Evolutionary conservation across 495 filamentous ascomycete genomes (phyloP).

Genomic region (Cercophora scortea): DNA sequence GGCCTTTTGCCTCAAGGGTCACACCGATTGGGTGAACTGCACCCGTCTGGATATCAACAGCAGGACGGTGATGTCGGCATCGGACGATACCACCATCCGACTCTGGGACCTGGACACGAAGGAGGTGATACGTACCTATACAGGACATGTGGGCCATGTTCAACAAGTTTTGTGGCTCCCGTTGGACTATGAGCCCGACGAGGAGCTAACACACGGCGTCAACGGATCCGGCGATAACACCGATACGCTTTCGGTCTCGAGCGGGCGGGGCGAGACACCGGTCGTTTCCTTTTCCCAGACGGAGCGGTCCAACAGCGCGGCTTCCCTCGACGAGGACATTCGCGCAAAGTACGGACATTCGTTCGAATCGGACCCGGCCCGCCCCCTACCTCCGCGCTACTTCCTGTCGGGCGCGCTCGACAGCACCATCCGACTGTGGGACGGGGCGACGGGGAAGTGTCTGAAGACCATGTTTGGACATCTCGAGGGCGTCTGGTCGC

Average conservation of each 20-base stretch:
- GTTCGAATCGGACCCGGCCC: constrained; percentile 47
- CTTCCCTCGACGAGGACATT: constrained; percentile 28
- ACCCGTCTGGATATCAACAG: constrained; percentile 75
- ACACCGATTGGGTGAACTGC: constrained; percentile 90
- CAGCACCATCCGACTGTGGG: constrained; percentile 87
- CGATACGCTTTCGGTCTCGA: constrained; percentile 40
- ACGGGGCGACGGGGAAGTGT: constrained; percentile 71
- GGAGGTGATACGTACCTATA: constrained; percentile 67
- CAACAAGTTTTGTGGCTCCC: constrained; percentile 82
- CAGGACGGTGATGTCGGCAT: constrained; percentile 82
- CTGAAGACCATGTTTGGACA: constrained; percentile 93
- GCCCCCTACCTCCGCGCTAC: constrained; percentile 71
- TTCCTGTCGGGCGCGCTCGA: constrained; percentile 91
- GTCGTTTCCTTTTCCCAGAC: constrained; percentile 11
- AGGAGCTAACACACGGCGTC: constrained; percentile 36
- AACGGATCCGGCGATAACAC: constrained; percentile 47
- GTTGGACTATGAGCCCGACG: constrained; percentile 80
- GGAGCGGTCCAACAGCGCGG: constrained; percentile 13
- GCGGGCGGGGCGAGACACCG: constrained; percentile 30
- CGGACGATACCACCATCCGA: constrained; percentile 84
- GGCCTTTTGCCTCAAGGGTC: constrained; percentile 68
- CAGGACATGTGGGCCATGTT: constrained; percentile 93
- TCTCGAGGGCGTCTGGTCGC: constrained; percentile 89
- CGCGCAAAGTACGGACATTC: constrained; percentile 46
- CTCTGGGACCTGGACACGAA: constrained; percentile 68